Evolutionary conservation across 2,329 filamentous ascomycete species (phyloP), one percentile per base, ranked within the genome.

Genomic region (Colletotrichum siamense): DNA sequence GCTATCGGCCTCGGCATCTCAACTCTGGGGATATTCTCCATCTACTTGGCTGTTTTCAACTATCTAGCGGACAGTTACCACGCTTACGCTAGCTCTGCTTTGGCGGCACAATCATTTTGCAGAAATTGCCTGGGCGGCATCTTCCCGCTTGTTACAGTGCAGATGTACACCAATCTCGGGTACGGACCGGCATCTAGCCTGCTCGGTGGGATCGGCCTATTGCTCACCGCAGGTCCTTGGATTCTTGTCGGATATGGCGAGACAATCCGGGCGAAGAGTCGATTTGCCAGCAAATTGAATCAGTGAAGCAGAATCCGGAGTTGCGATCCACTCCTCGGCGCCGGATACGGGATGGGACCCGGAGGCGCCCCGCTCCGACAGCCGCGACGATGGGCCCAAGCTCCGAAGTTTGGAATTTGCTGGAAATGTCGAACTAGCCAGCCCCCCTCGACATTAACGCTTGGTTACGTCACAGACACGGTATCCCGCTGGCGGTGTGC

Each of bases 31-130:
- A 92, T 92, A 77, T 82, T 93, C 2, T 90, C 87, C 76, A 84
- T 93, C 3, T 93, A 93, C 78, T 86, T 92, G 77, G 86, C 87
- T 65, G 85, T 87, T 4, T 84, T 87, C 16, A 86, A 85, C 79
- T 92, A 92, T 78, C 85, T 88, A 1, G 83, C 88, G 6, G 92
- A 93, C 79, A 87, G 88, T 0, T 93, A 92, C 78, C 28, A 18
- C 22, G 30, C 18, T 5, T 63, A n/a, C 49, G 36, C 24, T 28
- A 34, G 63, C 52, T 97, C 94, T 1, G 95, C 96, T 0, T 87
- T 98, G 7, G 95, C 96, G 0, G 95, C 95, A 2, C 95, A 98
- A 85, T 94, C 92, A n/a, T 97, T 95, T 82, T 96, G 95, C 80
- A 91, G 96, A 15, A 98, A 98, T 82, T 87, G 98, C 3, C 86